These are phyloP conservation scores for Naegleria lovaniensis DNA, from an alignment of 208 protist species.

Conservation along the genomic window DNA sequence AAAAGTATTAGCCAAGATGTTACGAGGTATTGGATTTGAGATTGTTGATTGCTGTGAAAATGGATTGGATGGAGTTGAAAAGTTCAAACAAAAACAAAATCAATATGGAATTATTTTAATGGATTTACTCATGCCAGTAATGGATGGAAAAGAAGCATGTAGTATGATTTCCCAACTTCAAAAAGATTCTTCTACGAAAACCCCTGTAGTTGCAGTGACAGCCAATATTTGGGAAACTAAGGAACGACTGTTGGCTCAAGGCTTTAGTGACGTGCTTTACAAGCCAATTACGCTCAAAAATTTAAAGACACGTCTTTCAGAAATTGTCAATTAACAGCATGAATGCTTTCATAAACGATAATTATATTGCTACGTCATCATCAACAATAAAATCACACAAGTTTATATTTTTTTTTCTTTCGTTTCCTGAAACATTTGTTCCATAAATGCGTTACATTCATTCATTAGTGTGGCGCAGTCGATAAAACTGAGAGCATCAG, in stretches of 20 bases:
- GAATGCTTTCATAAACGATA: no score
- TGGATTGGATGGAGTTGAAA: not conserved
- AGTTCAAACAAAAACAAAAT: not conserved
- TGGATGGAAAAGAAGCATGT: not conserved
- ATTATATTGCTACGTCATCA: no score
- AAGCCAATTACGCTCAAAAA: not conserved
- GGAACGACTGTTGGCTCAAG: not conserved
- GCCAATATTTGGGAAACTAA: not conserved
- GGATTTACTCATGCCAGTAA: not conserved
- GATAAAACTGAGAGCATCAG: not conserved
- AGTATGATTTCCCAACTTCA: not conserved
- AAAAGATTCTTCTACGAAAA: not conserved
- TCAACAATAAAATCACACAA: no score
- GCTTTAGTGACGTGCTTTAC: not conserved
- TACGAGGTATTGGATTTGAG: not conserved
- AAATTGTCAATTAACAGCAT: no score
- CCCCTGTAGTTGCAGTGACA: not conserved
- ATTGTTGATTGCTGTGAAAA: not conserved
- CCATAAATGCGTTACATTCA: not conserved
- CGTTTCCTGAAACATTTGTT: not conserved
- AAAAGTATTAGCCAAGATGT: not conserved
- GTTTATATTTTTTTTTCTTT: no score
- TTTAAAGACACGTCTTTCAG: not conserved
- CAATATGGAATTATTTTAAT: not conserved
- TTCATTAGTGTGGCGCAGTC: not conserved